phyloP scores from a whole-genome alignment of 2,329 filamentous ascomycete genomes.

The Pseudocercospora macadamiae region DNA sequence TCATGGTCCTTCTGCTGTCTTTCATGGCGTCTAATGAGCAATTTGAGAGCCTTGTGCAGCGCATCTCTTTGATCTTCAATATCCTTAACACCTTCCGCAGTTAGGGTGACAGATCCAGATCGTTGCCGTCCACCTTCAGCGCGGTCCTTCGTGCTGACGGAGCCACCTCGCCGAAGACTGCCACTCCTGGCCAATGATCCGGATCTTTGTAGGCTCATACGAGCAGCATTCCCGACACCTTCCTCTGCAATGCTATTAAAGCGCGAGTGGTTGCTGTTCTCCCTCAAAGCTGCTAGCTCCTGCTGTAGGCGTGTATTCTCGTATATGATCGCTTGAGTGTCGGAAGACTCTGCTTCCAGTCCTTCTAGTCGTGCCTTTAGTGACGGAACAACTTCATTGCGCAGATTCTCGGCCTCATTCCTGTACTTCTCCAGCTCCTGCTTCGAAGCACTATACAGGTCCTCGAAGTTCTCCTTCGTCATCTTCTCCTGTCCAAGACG shows the following conservation, averaged over 20 bases:
- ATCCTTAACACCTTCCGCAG: constrained; percentile 67
- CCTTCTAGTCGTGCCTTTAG: constrained; percentile 76
- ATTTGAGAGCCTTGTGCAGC: constrained; percentile 82
- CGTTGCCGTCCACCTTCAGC: constrained; percentile 41
- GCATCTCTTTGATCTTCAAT: constrained; percentile 93
- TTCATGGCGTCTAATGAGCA: constrained; percentile 81
- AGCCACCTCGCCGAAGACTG: constrained; percentile 39
- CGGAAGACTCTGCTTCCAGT: constrained; percentile 72
- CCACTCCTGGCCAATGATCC: constrained; percentile 62
- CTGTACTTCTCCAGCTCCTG: constrained; percentile 78
- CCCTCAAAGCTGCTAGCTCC: constrained; percentile 71
- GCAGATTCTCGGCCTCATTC: constrained; percentile 88
- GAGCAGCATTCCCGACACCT: constrained; percentile 41
- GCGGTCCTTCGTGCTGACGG: constrained; percentile 41
- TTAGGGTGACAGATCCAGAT: constrained; percentile 46
- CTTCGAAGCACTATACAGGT: constrained; percentile 81
- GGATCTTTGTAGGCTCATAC: constrained; percentile 49
- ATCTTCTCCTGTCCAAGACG: constrained; percentile 82
- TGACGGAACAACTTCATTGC: constrained; percentile 83
- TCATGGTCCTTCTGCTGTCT: constrained; percentile 80
- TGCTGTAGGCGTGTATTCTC: constrained; percentile 86
- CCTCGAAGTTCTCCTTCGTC: constrained; percentile 91
- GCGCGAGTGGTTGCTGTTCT: constrained; percentile 45
- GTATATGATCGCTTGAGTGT: constrained; percentile 73
- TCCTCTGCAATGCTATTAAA: constrained; percentile 67